Conservation (phyloP, 23 red algal genomes). For the Gracilaria caudata region DNA sequence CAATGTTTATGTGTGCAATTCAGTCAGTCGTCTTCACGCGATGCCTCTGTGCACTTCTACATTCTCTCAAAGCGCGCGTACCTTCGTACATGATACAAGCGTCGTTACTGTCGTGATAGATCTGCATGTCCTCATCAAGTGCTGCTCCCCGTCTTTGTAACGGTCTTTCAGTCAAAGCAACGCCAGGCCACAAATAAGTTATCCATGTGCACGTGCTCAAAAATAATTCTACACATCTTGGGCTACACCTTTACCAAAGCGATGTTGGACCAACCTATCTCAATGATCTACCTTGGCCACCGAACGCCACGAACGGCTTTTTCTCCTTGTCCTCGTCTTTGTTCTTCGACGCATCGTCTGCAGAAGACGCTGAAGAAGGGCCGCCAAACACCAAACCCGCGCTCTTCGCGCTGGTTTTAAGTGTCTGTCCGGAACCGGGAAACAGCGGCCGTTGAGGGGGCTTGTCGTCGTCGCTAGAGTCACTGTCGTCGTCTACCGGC, state of each 20-base stretch:
- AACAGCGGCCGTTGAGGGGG: slow-evolving; percentile 42
- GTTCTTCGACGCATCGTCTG: not conserved
- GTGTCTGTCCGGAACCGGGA: slow-evolving; percentile 67
- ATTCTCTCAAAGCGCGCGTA: no score
- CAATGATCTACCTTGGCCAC: slow-evolving; percentile 62
- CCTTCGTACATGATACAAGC: no score
- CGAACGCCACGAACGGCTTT: slow-evolving; percentile 73
- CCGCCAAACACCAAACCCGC: slow-evolving; percentile 57
- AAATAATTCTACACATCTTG: not conserved
- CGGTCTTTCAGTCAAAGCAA: no score
- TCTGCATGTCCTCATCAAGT: no score
- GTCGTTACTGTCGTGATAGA: no score
- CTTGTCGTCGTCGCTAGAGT: slow-evolving; percentile 56
- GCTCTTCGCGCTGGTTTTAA: slow-evolving; percentile 49
- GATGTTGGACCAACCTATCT: not conserved
- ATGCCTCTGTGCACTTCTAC: no score
- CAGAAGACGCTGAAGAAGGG: slow-evolving; percentile 3
- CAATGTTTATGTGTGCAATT: not conserved
- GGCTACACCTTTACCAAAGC: not conserved
- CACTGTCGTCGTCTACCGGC: slow-evolving; percentile 67
- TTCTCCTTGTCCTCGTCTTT: slow-evolving; percentile 59
- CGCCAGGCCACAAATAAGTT: no score
- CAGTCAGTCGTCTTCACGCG: no score
- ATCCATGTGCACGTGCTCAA: not conserved
- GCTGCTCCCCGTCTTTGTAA: no score